A percentile compares a stretch with the other conserved stretches of the same genome.
Evolutionary conservation across 2,329 filamentous ascomycete genomes (phyloP).

Genomic region (Penicillium thymicola): DNA sequence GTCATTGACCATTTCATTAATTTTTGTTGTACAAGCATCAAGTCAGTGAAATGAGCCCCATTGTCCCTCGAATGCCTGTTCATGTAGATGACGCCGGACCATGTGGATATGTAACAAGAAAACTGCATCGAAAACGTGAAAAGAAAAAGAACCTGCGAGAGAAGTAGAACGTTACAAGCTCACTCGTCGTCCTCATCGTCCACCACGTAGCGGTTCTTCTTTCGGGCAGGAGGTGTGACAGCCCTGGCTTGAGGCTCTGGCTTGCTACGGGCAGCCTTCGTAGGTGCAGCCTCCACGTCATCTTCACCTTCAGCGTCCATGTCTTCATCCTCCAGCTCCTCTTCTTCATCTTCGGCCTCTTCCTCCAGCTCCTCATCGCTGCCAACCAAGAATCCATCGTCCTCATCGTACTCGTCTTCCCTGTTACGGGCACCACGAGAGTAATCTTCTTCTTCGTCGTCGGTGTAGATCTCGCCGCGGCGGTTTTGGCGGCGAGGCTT

Average conservation of each 20-base stretch:
- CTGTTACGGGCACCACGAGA: conserved; percentile 50
- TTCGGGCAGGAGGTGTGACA: conserved; percentile 40
- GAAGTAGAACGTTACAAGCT: background rate
- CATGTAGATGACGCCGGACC: conserved; percentile 18
- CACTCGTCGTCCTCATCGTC: conserved; percentile 50
- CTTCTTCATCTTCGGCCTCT: conserved; percentile 45
- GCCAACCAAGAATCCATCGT: conserved; percentile 69
- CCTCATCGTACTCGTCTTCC: conserved; percentile 79
- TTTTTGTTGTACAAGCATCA: conserved; percentile 14
- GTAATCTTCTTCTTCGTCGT: conserved; percentile 50
- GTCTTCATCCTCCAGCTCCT: conserved; percentile 43
- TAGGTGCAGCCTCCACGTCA: conserved; percentile 32
- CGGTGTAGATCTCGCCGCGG: conserved; percentile 48
- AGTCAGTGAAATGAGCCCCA: background rate
- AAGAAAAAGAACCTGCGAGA: background rate
- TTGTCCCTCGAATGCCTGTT: conserved; percentile 14
- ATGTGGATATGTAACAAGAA: conserved; percentile 12
- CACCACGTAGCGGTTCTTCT: conserved; percentile 48
- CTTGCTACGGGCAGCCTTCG: conserved; percentile 30
- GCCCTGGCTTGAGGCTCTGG: conserved; percentile 21
- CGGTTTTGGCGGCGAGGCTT: conserved; percentile 42
- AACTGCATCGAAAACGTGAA: background rate
- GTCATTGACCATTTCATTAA: conserved; percentile 23
- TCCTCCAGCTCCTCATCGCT: conserved; percentile 50
- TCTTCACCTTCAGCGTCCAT: conserved; percentile 46